Evolutionary conservation across 2,329 filamentous ascomycete genomes (phyloP), one percentile per base, ranked within the genome.

Genomic region (Alternaria alternata): DNA sequence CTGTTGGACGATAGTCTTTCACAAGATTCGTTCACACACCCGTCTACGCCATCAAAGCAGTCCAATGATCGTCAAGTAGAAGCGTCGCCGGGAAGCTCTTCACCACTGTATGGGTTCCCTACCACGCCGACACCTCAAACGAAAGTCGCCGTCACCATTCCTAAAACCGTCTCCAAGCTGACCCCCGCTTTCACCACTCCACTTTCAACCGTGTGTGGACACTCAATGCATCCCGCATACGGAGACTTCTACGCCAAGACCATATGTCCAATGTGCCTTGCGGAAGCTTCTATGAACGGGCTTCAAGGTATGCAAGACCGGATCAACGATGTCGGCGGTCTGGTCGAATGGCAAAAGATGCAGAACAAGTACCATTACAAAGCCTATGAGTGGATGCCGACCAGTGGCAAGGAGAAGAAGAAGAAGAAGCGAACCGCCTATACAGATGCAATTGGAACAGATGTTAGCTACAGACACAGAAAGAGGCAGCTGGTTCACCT

Each of bases 141-240:
- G 5, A 36, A 36, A 36, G 32, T 36, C 14, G 32, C 32, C 1
- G 32, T 36, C 6, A 14, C 14, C 32, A 36, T 14, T 16, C 14
- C 32, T 36, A 36, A 36, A 16, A 36, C 32, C 1, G 32, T 36
- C 12, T 36, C 32, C 32, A 36, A 36, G 14, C 14, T 12, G 14
- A 36, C 12, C 12, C 14, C 32, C 32, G 5, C 12, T 36, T 16
- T 14, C 32, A 36, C 12, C 6, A 16, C 18, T 34, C 20, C 44
- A 36, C 32, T 20, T 38, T 20, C 20, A 2, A 38, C 14, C 16
- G 32, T 20, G 6, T 51, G 47, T 20, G 47, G 47, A 24, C 47
- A 51, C 20, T n/a, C 32, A 14, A 51, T 51, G 4, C 47, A 51
- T 51, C 47, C 47, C 32, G 47, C 20, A 7, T 51, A 51, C 16